These are phyloP conservation scores for Herpotrichia juniperi DNA, from an alignment of 2,329 filamentous ascomycete genomes.

Conservation along the genomic window DNA sequence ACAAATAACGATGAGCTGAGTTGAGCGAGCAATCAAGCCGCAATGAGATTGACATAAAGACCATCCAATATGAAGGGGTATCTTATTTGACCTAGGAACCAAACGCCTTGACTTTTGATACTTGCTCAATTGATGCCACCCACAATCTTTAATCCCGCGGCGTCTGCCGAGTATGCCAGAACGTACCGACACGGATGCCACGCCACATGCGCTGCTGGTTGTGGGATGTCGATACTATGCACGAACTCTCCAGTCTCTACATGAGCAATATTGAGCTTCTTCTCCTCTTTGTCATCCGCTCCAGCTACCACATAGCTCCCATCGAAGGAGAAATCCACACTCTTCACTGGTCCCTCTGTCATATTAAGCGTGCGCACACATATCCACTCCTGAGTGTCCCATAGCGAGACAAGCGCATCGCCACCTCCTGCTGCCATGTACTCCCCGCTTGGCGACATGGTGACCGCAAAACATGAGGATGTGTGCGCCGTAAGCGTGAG, in stretches of 20 bases:
- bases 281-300: slow-evolving; percentile 76
- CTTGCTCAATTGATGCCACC: slow-evolving; percentile 49
- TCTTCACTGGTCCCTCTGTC: slow-evolving; percentile 73
- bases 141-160: slow-evolving; percentile 70
- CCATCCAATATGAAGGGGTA: slow-evolving; percentile 18
- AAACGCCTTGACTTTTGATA: slow-evolving; percentile 8
- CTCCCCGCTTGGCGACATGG: slow-evolving; percentile 72
- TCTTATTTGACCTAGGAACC: slow-evolving; percentile 10
- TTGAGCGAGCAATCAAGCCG: no score
- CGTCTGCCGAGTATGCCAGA: slow-evolving; percentile 72
- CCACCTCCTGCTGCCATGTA: slow-evolving; percentile 77
- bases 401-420: slow-evolving; percentile 76
- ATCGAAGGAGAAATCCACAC: slow-evolving; percentile 78
- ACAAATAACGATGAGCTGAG: no score
- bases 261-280: slow-evolving; percentile 72
- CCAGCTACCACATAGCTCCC: slow-evolving; percentile 76
- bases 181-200: slow-evolving; percentile 80
- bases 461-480: slow-evolving; percentile 71
- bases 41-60: background rate
- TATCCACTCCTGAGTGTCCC: slow-evolving; percentile 80
- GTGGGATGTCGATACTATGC: slow-evolving; percentile 71
- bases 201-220: slow-evolving; percentile 69
- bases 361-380: slow-evolving; percentile 73
- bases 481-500: slow-evolving; percentile 74
- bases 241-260: slow-evolving; percentile 76